Evolutionary conservation across 768 basidiomycete genomes (phyloP).

Genomic region (Hortiboletus campestris): DNA sequence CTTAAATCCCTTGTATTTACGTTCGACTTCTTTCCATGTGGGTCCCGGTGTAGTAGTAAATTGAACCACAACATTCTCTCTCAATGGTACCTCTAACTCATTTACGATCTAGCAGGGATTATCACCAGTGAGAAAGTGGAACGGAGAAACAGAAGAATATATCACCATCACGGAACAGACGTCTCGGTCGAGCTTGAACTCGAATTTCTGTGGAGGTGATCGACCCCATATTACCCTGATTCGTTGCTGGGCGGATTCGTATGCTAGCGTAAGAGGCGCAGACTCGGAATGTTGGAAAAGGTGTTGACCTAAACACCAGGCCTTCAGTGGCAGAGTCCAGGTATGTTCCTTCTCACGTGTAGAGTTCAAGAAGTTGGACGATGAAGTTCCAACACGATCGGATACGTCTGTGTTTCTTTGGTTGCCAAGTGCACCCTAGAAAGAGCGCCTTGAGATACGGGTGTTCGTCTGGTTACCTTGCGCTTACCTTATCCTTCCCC

Average conservation of each 20-base stretch:
- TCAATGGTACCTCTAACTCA: constrained; percentile 7
- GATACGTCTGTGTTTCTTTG: background rate
- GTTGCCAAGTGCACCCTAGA: constrained; percentile 1
- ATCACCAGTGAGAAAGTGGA: background rate
- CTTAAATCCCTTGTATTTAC: constrained; percentile 19
- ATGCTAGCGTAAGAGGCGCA: constrained; percentile 14
- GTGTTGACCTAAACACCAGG: constrained; percentile 29
- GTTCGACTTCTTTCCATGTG: constrained; percentile 9
- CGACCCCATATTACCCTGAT: constrained; percentile 11
- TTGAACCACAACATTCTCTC: constrained; percentile 21
- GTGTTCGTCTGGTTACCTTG: background rate
- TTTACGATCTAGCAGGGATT: constrained; percentile 24
- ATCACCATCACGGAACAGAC: constrained; percentile 15
- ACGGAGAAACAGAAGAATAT: background rate
- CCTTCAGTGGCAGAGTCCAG: constrained; percentile 20
- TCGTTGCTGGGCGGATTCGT: constrained; percentile 2
- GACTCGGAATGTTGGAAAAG: constrained; percentile 12
- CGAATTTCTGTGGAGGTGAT: constrained; percentile 9
- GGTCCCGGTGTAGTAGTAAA: constrained; percentile 7
- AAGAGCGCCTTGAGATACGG: constrained; percentile 2
- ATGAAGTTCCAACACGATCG: constrained; percentile 30
- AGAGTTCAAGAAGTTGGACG: constrained; percentile 25
- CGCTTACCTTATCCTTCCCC: constrained; percentile 23
- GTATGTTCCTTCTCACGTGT: constrained; percentile 4
- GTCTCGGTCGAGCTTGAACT: constrained; percentile 20